Base-by-base conservation (phyloP, 1,284 basidiomycete species). In the Cryptococcus jaspeensis region DNA sequence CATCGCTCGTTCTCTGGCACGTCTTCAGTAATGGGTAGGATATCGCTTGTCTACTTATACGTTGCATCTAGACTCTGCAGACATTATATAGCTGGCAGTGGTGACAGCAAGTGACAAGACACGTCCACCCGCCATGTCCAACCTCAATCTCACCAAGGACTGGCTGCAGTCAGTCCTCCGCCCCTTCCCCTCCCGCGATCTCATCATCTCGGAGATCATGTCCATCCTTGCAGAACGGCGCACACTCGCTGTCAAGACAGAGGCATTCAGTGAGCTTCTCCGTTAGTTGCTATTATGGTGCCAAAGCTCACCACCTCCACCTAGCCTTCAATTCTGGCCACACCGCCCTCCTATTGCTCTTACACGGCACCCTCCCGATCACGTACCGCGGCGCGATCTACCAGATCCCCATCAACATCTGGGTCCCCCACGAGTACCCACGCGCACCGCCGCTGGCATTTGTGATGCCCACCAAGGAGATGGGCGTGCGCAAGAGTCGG, bases 261-360 rank as follows among this genome's bases (percentile, higher is more conserved):
- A 96, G 71, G 85, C 93, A 9, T 96, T 94, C 83, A 97, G 91
- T 92, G 77, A 76, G 78, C 35, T 41, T 6, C n/a, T 73, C 28
- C 20, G 5, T 18, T 51, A 20, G 23, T 12, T 5, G 25, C 18
- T 37, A 11, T n/a, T 18, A 18, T 7, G 5, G 15, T 45, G 16
- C 6, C 12, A 32, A 12, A 13, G 23, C 52, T 55, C 46, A 55
- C 35, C 32, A 2, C 4, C 51, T 4, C 58, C 63, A 40, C 59
- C 57, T 53, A 93, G 90, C 89, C 0, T 94, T 90, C 79, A 92
- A 99, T 77, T 92, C 97, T 65, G 95, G 95, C 32, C 85, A 94
- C 39, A 88, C 91, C 0, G 90, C 93, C 67, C 83, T 98, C 8
- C 83, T 99, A 15, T 84, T 99, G 56, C 92, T 89, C 58, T 67